Base-by-base conservation (phyloP, 2,329 filamentous ascomycete species). In the Endoconidiophora polonica region DNA sequence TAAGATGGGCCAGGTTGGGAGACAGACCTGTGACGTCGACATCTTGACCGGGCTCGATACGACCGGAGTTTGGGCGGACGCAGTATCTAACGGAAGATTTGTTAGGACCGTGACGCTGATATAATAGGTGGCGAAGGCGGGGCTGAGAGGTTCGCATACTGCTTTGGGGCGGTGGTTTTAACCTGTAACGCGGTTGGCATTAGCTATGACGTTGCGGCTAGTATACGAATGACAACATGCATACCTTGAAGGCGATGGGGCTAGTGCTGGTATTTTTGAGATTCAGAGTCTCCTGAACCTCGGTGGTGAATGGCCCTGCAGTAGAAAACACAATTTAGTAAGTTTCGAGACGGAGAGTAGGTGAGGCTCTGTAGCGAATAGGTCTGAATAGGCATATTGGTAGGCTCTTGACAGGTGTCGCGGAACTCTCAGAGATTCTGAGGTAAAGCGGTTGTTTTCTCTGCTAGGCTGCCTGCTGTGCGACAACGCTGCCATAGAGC, bases 151-250 rank as follows among this genome's bases (percentile, higher is more conserved):
- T 37, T 50, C 23, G 49, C 83, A 62, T 84, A 98, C 90, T 96
- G 91, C 70, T 96, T 96, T 33, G 91, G 91, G 46, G 91, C 91
- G 55, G 91, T 98, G 45, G 91, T 98, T 79, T 98, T 98, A 67
- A 98, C 91, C 87, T 94, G 12, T 37, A 40, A 38, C n/a, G 38
- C 46, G 42, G 24, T 33, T 4, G 10, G 36, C 5, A 33, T 46
- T 52, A 48, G 59, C 65, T 56, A 67, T 62, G 41, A 23, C n/a
- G 20, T 44, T 10, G 16, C 9, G 23, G 26, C 22, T 12, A 24
- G 9, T n/a, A 24, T 6, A 5, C 9, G 20, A 22, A 10, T 7
- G 26, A 20, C 6, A 24, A 18, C 26, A 42, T 44, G 20, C 68
- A 55, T 71, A 81, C 78, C 75, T 83, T 83, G 70, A 83, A 83